Evolutionary conservation across 805 yeast species (phyloP), one percentile per base, ranked within the genome.

Genomic region (Candida sphagnicola): DNA sequence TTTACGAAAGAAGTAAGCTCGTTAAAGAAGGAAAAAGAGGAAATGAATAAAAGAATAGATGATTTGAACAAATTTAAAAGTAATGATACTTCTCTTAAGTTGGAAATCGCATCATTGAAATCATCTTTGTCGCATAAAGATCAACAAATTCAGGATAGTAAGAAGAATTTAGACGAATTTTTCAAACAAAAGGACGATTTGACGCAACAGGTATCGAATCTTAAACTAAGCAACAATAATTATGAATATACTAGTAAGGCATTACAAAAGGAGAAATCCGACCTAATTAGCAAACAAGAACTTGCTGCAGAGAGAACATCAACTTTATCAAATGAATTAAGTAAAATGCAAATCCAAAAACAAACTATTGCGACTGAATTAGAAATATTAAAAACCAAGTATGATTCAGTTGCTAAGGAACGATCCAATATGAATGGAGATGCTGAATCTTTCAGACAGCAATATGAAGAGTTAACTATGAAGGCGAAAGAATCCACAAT

Each of bases 391-490:
- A 65, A 61, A 29, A 61, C 57, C 28, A 70, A 68, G 37, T 48
- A 56, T 30, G 74, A 70, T 4, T 29, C 48, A 2, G 44, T 67
- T 18, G 38, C 54, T 17, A 56, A 50, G 24, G 72, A 70, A 12
- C 57, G 55, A 39, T 52, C 55, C 41, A 61, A 41, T 38, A 66
- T 62, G 45, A 67, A 50, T 42, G 57, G 70, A 16, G 82, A 75
- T 40, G 41, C 57, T 18, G 67, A 57, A 44, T 41, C 61, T 5
- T 52, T 78, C 42, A 81, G 75, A 49, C 81, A 78, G 46, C 88
- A 85, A 54, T 76, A 80, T 42, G 91, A 86, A 37, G 95, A 87
- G 50, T 56, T 85, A 35, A 53, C 72, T 2, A 74, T 84, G 72
- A 77, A 85, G 38, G 61, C 80, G 28, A 75, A 75, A 43, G 98